Base-by-base conservation (phyloP, 2,329 filamentous ascomycete genomes). In the Plectosphaerella cucumerina region DNA sequence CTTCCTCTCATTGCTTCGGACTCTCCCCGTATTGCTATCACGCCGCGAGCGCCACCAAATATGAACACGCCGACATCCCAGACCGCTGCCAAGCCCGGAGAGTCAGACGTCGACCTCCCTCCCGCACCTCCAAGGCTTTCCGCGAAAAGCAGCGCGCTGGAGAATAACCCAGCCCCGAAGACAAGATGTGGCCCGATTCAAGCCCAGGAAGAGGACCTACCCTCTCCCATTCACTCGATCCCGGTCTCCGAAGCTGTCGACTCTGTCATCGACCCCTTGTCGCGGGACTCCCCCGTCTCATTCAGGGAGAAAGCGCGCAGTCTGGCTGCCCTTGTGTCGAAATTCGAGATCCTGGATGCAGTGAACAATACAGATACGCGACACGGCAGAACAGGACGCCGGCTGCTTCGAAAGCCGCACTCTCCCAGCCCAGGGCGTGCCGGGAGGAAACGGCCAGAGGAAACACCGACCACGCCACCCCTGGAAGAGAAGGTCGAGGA, bases 281-380 rank as follows among this genome's bases (percentile, higher is more conserved):
- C 44, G 14, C 18, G 44, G 15, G 17, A 43, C 39, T 42, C 39
- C 6, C 39, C 39, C 6, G 39, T 42, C 12, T 12, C n/a, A 4
- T 17, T 12, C 17, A 18, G 43, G 3, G 5, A 14, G 8, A 39
- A 43, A 21, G 21, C 22, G 6, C 20, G 11, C n/a, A 23, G 39
- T 18, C 44, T 51, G 35, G 51, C 51, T n/a, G 44, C 51, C n/a
- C 34, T 53, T 15, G 48, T 51, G 6, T 53, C 48, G 11, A 51
- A 48, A 33, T 53, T 50, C 37, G 50, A 52, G 11, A 52, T 53
- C 8, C 21, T 52, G 14, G 46, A 49, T 20, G 35, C 47, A 17
- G 31, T 42, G 42, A 43, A 44, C 23, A 47, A 43, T 8, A 10
- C 47, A 6, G 46, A 53, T 18, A 5, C 39, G 39, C 18, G n/a